phyloP scores from a whole-genome alignment of 1,284 basidiomycete species.

The Laetiporus sulphureus region DNA sequence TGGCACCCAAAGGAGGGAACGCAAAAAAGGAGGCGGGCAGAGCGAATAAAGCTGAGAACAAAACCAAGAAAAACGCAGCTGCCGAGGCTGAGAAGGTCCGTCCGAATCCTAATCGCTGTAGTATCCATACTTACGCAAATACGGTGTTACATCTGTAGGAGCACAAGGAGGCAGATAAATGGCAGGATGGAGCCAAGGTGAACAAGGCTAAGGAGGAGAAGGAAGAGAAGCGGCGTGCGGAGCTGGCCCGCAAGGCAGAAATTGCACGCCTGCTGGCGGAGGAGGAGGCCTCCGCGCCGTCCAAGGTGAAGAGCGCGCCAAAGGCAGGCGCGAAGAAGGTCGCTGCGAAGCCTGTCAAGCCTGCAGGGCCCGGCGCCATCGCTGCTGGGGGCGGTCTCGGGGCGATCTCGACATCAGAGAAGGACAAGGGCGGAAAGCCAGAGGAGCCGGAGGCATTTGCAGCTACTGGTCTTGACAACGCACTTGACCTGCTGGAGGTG shows the following conservation, averaged over 20 bases:
- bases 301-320: constrained; percentile 60
- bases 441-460: constrained; percentile 61
- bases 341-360: constrained; percentile 36
- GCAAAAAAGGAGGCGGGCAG: constrained; percentile 85
- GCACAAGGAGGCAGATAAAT: constrained; percentile 71
- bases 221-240: constrained; percentile 71
- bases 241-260: constrained; percentile 72
- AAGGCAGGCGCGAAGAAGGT: constrained; percentile 62
- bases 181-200: constrained; percentile 64
- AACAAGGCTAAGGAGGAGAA: constrained; percentile 67
- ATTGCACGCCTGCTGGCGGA: constrained; percentile 73
- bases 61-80: constrained; percentile 65
- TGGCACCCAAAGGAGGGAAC: constrained; percentile 84
- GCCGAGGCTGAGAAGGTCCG: constrained; percentile 54
- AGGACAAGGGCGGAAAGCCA: constrained; percentile 16
- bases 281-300: constrained; percentile 68
- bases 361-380: constrained; percentile 73
- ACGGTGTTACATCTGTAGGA: constrained; percentile 60
- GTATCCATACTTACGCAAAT: too few species aligned
- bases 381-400: constrained; percentile 55
- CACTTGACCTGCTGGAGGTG: constrained; percentile 83
- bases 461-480: constrained; percentile 90
- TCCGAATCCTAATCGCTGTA: constrained; percentile 7
- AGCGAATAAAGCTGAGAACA: constrained; percentile 92
- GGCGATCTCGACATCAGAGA: constrained; percentile 15